Base-by-base conservation (phyloP, 108 stramenopile species). In the Conticribra guillardii region DNA sequence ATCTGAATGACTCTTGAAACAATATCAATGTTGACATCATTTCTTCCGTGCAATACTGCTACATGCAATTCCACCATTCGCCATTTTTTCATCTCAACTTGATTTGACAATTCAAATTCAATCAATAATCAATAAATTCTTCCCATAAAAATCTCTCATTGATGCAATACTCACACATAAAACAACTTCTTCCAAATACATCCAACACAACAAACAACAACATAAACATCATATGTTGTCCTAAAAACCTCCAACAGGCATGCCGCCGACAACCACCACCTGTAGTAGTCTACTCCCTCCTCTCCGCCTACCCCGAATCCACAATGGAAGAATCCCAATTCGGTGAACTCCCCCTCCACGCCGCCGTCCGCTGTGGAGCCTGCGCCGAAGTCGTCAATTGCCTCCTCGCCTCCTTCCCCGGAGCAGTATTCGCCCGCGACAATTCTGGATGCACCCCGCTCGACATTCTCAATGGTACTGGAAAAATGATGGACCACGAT, bases 221-320 rank as follows among this genome's bases (percentile, higher is more conserved):
- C 4, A 19, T 5, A 23, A 30, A 17, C 9, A 46, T 14, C 17
- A 5, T 5, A 4, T 4, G 18, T 14, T 18, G 9, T 45, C 50
- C 23, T 1, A 31, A 29, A n/a, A 71, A 63, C 18, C 34, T 22
- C 4, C 22, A 32, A 4, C 41, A 86, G 85, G 89, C 89, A 57
- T 89, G 89, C 57, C 84, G 86, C 18, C 82, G 86, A 18, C 89
- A 87, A 73, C 83, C 86, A 32, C 89, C 89, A 33, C 84, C 89
- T 1, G 87, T 83, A 60, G 54, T 91, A 9, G 72, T 91, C 28
- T 81, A 86, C 22, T 41, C 74, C 49, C 73, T 91, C 28, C 66
- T 89, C 3, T 69, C 64, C 9, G 64, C 67, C 28, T 81, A 76
- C 51, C 86, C 89, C 4, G 73, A 69, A 69, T 80, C 84, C 18